Percentiles rank a stretch among this genome's conserved stretches.
These are phyloP conservation scores for Coccinonectria pachysandricola DNA, from an alignment of 2,329 filamentous ascomycete species.

Conservation along the genomic window DNA sequence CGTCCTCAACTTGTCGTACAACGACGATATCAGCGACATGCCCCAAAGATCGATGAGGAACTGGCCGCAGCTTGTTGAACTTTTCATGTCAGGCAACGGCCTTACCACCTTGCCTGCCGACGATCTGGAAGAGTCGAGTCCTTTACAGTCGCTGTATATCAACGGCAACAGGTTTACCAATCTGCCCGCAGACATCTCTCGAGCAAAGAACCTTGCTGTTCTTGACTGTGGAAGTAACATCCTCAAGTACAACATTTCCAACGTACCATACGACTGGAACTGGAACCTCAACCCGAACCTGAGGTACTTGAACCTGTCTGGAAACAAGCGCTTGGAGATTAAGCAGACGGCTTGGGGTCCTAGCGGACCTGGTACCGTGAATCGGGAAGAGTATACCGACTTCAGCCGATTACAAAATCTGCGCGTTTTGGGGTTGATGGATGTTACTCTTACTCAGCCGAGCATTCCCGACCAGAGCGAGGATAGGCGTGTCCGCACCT, in stretches of 20 bases:
- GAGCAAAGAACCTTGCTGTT: slow-evolving; percentile 83
- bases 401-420: slow-evolving; percentile 79
- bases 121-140: slow-evolving; percentile 81
- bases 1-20: slow-evolving; percentile 88
- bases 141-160: slow-evolving; percentile 83
- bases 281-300: slow-evolving; percentile 98
- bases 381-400: slow-evolving; percentile 64
- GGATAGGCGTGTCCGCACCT: slow-evolving; percentile 90
- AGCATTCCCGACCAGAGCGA: slow-evolving; percentile 93
- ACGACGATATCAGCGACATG: slow-evolving; percentile 77
- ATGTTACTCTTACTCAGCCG: slow-evolving; percentile 88
- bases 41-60: slow-evolving; percentile 78
- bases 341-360: slow-evolving; percentile 44
- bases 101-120: slow-evolving; percentile 85
- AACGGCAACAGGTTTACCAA: slow-evolving; percentile 98
- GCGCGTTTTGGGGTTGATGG: slow-evolving; percentile 87
- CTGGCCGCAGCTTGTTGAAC: slow-evolving; percentile 82
- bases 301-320: slow-evolving; percentile 89
- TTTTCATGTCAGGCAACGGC: slow-evolving; percentile 93
- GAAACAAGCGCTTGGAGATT: slow-evolving; percentile 94
- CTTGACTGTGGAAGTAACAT: slow-evolving; percentile 92
- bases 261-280: slow-evolving; percentile 99
- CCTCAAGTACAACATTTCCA: slow-evolving; percentile 97
- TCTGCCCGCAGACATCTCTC: slow-evolving; percentile 85
- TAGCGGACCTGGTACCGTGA: slow-evolving; percentile 42